Evolutionary conservation across 2,329 filamentous ascomycete genomes (phyloP).

Genomic region (Ceratocystis smalleyi): DNA sequence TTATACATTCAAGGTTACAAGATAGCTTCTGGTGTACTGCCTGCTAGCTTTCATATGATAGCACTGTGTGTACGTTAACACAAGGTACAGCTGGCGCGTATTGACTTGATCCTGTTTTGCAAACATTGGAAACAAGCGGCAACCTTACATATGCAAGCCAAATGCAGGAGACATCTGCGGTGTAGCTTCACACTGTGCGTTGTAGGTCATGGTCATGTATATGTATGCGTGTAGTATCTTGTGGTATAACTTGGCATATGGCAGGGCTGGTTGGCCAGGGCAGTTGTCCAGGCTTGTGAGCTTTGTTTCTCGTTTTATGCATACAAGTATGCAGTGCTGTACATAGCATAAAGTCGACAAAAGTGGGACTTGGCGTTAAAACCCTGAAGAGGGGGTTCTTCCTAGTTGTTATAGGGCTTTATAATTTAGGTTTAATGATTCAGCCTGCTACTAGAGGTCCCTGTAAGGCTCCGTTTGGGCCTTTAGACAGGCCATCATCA

Average conservation of each 20-base stretch:
- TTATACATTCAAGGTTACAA: neutral
- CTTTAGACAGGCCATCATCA: neutral
- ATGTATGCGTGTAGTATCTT: neutral
- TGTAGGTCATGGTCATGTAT: too few species aligned
- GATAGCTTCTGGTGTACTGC: neutral
- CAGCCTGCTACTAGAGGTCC: neutral
- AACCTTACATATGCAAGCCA: neutral
- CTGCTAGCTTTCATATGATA: neutral
- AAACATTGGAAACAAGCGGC: neutral
- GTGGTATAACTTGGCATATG: neutral
- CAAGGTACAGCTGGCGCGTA: neutral
- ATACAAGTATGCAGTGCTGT: neutral
- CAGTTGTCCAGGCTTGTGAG: neutral
- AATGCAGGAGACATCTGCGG: neutral
- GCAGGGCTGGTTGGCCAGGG: neutral
- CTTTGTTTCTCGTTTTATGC: neutral
- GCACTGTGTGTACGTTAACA: neutral
- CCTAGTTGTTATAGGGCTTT: neutral
- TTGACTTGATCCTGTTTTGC: neutral
- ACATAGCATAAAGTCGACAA: neutral
- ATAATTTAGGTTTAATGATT: neutral
- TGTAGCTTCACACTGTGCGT: neutral
- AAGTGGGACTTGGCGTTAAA: neutral
- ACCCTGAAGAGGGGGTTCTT: neutral
- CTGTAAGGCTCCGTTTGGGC: neutral